Evolutionary conservation across 768 basidiomycete species (phyloP).

Genomic region (Termitomyces sp.): DNA sequence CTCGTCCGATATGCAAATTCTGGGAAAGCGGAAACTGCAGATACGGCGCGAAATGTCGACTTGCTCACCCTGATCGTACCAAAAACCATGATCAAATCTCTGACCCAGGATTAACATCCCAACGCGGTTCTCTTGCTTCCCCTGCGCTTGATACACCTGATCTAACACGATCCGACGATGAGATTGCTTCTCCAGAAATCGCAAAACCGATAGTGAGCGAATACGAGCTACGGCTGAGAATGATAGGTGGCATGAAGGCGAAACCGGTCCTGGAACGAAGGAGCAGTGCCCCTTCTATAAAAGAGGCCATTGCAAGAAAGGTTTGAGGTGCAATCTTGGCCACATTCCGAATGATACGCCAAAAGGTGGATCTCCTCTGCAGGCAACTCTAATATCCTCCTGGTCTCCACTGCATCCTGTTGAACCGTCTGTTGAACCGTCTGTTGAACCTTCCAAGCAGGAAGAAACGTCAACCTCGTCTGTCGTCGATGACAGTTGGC

Average conservation of each 20-base stretch:
- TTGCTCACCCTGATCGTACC: conserved; percentile 2
- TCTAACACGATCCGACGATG: background rate
- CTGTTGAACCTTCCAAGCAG: background rate
- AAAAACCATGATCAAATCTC: background rate
- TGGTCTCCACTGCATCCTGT: background rate
- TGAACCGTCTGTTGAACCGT: background rate
- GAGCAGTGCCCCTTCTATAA: conserved; percentile 1
- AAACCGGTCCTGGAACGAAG: background rate
- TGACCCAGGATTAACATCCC: background rate
- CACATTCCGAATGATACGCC: background rate
- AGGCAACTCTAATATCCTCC: background rate
- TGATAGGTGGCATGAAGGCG: background rate
- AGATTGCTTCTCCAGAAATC: too few relatives aligned
- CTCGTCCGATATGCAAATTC: conserved; percentile 4
- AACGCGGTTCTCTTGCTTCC: background rate
- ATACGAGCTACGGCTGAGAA: background rate
- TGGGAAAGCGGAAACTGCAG: conserved; percentile 9
- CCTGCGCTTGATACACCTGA: background rate
- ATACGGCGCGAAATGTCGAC: conserved; percentile 9
- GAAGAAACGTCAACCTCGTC: background rate
- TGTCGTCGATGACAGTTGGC: background rate
- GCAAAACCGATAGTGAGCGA: background rate
- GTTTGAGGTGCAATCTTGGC: conserved; percentile 1
- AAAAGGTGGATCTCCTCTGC: background rate
- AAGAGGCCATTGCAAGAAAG: conserved; percentile 9